Evolutionary conservation across 352 stramenopile genomes (phyloP), one percentile per base, ranked within the genome.

Genomic region (Globisporangium paddicum): DNA sequence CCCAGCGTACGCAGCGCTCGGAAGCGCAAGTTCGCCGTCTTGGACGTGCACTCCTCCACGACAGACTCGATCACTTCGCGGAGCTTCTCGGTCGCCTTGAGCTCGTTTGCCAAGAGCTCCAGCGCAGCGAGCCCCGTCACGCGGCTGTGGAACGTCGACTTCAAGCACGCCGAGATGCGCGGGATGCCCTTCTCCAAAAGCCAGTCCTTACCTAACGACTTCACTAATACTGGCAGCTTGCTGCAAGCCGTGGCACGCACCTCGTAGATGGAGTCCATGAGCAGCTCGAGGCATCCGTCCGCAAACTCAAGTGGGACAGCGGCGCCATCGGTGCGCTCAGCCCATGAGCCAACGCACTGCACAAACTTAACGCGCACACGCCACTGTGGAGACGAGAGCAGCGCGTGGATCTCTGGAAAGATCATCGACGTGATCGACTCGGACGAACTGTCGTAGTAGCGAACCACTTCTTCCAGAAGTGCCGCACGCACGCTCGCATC

Each of bases 341-440:
- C 79, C 84, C 84, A 96, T 5, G 85, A 81, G 44, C 73, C 81
- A 38, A 96, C 80, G 51, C 86, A 92, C 64, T 96, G 75, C 38
- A 93, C 82, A 69, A 88, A 93, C 50, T 93, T 91, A 23, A 96
- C 77, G 19, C 86, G 86, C 21, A 93, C 79, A 50, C 86, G 82
- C 86, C 86, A 96, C 57, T 89, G 77, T 13, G 70, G 60, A n/a
- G 84, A 92, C 34, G 76, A 71, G 30, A 68, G 69, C 10, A 94
- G 69, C 8, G 77, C 75, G 60, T 89, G 74, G 53, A 94, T 77
- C 6, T 76, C 79, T 0, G 84, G 77, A 21, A 91, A 77, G 49
- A 89, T 81, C 77, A 91, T 87, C 34, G 73, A 66, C 16, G 72
- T 69, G 19, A 96, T 68, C 37, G 74, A 79, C 48, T 90, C 75